phyloP scores from a whole-genome alignment of 768 basidiomycete genomes.

The Phanerodontia chrysosporium region DNA sequence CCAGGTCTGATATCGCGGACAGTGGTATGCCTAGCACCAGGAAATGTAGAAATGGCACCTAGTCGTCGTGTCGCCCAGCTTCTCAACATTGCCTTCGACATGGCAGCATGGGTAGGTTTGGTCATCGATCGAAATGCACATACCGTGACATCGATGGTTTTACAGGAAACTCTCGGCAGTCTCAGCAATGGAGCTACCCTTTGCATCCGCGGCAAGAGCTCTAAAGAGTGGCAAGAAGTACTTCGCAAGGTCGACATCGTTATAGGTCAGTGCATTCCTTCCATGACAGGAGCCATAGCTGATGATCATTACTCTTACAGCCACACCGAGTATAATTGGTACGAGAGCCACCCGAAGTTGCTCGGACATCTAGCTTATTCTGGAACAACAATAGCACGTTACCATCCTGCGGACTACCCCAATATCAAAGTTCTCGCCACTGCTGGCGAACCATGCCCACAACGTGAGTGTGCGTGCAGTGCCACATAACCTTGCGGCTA shows the following conservation, averaged over 20 bases:
- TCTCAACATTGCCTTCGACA: slow-evolving; percentile 63
- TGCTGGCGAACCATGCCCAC: slow-evolving; percentile 55
- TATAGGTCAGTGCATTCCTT: slow-evolving; percentile 24
- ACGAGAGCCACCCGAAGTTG: not conserved
- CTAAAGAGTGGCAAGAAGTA: slow-evolving; percentile 45
- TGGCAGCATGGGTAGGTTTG: slow-evolving; percentile 52
- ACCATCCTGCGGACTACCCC: slow-evolving; percentile 49
- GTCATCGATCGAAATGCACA: not conserved
- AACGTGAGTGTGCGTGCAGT: slow-evolving; percentile 27
- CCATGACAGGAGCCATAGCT: not conserved
- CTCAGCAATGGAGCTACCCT: slow-evolving; percentile 50
- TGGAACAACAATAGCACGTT: slow-evolving; percentile 29
- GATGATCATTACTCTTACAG: slow-evolving; percentile 18
- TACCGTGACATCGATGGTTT: not conserved
- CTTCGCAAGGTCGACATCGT: slow-evolving; percentile 49
- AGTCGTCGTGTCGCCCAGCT: slow-evolving; percentile 54
- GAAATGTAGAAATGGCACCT: slow-evolving; percentile 56
- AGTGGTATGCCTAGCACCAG: slow-evolving; percentile 45
- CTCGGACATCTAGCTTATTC: slow-evolving; percentile 4
- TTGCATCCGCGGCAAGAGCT: slow-evolving; percentile 47
- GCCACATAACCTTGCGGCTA: not conserved
- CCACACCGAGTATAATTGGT: slow-evolving; percentile 48
- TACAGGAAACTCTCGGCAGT: slow-evolving; percentile 44
- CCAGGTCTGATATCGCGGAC: not conserved
- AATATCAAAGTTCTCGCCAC: slow-evolving; percentile 50